A percentile compares a stretch with the other conserved stretches of the same genome.
These are phyloP conservation scores for Pichia phayaonensis DNA, from an alignment of 805 yeast species.

Conservation along the genomic window DNA sequence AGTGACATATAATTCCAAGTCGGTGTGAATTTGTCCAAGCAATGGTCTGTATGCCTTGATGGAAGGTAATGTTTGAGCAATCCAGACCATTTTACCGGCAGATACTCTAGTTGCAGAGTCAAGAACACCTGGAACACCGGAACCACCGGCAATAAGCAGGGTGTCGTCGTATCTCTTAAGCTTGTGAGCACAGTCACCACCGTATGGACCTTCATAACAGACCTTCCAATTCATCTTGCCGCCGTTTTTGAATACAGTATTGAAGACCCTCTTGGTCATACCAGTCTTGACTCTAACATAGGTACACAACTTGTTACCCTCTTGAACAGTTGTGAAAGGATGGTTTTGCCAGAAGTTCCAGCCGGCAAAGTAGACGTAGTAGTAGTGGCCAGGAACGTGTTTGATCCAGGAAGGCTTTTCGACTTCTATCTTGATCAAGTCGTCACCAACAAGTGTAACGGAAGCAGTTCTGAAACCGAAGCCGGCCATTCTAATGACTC, in stretches of 20 bases:
- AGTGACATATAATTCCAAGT: neutral
- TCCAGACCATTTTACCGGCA: slow-evolving; percentile 1
- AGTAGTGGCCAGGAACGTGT: neutral
- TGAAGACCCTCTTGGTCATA: neutral
- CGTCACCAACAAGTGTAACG: slow-evolving; percentile 5
- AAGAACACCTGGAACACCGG: neutral
- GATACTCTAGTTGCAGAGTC: neutral
- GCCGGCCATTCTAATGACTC: slow-evolving; percentile 27
- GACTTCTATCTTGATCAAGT: slow-evolving; percentile 7
- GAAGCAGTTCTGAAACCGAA: slow-evolving; percentile 20
- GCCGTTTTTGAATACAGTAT: neutral
- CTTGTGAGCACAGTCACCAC: neutral
- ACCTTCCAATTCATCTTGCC: neutral
- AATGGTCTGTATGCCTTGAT: slow-evolving; percentile 1
- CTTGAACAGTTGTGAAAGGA: neutral
- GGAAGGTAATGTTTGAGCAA: neutral
- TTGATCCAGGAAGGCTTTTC: neutral
- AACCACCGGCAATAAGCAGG: neutral
- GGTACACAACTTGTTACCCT: neutral
- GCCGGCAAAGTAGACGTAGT: neutral
- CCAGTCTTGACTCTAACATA: neutral
- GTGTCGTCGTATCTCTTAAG: neutral
- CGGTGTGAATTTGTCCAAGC: neutral
- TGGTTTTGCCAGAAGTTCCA: neutral
- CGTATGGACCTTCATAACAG: neutral